Evolutionary conservation across 2,329 filamentous ascomycete species (phyloP), one percentile per base, ranked within the genome.

Genomic region (Cordyceps cateniannulata): DNA sequence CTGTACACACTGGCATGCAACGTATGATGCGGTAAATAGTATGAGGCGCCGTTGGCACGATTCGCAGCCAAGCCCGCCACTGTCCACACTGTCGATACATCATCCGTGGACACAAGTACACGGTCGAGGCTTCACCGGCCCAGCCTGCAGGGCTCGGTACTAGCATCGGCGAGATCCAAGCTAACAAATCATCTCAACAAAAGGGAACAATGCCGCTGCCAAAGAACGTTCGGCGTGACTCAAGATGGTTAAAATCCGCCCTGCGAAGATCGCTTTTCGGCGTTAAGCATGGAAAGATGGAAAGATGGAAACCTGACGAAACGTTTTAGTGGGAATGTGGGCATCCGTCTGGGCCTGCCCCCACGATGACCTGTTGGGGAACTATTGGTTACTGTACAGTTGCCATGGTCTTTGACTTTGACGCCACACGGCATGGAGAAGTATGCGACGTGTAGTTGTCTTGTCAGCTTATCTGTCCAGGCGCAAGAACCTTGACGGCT

Each of bases 251-350:
- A 49, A 57, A 56, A 49, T n/a, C 54, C 45, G 54, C 16, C 24
- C 9, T 18, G 42, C 10, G 29, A 20, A 9, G 20, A 22, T 40
- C 22, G 1, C 16, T 9, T 8, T 27, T 57, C 54, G 54, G 54
- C 54, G 54, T 57, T 57, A 57, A 49, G 29, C 8, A 40, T 49
- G 22, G 20, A 57, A 6, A 14, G 38, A 42, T 4, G 18, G 38
- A 42, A n/a, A 38, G 25, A 25, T 12, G 12, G 22, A n/a, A 7
- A 20, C 5, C 14, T 35, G 9, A 35, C 32, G 5, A 35, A 12
- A 22, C n/a, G 24, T 25, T 35, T 35, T 20, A 38, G 42, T 56
- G 53, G 53, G 54, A 49, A 40, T 57, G 54, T 49, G 54, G 54
- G 24, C 18, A 14, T 18, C n/a, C 9, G 24, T 49, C 9, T n/a